Evolutionary conservation across 176 grass and related monocot genomes (phyloP).

Genomic region (Paspalum vaginatum): DNA sequence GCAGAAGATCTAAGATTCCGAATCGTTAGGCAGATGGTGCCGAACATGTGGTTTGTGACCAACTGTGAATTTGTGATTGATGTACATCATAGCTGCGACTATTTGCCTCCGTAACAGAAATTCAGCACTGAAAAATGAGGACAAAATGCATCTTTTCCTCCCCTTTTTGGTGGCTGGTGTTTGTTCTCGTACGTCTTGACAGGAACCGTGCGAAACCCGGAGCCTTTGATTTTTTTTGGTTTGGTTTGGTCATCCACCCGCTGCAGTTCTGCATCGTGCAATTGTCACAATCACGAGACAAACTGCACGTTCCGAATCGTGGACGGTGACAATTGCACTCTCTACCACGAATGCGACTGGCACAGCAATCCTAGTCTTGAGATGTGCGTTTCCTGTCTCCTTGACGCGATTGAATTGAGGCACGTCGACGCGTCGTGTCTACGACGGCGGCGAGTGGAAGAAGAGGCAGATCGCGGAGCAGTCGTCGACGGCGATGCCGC

Average conservation of each 20-base stretch:
- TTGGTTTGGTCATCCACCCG: conserved; percentile 24
- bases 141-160: conserved; percentile 21
- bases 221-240: conserved; percentile 22
- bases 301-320: conserved; percentile 28
- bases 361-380: background rate
- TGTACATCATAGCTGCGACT: conserved; percentile 23
- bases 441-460: conserved; percentile 53
- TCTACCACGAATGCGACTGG: background rate
- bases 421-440: background rate
- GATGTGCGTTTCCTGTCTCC: background rate
- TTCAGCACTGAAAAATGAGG: conserved; percentile 33
- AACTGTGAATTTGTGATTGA: conserved; percentile 5
- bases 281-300: conserved; percentile 27
- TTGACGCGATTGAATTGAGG: background rate
- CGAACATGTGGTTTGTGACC: background rate
- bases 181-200: conserved; percentile 33
- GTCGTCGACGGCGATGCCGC: conserved; percentile 78
- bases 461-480: conserved; percentile 97
- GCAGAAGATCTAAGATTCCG: background rate
- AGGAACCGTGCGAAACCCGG: conserved; percentile 16
- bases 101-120: background rate
- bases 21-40: background rate
- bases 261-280: conserved; percentile 28
- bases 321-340: conserved; percentile 26
- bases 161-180: conserved; percentile 22